Base-by-base conservation (phyloP, 2,329 filamentous ascomycete genomes). In the Colletotrichum limetticola region DNA sequence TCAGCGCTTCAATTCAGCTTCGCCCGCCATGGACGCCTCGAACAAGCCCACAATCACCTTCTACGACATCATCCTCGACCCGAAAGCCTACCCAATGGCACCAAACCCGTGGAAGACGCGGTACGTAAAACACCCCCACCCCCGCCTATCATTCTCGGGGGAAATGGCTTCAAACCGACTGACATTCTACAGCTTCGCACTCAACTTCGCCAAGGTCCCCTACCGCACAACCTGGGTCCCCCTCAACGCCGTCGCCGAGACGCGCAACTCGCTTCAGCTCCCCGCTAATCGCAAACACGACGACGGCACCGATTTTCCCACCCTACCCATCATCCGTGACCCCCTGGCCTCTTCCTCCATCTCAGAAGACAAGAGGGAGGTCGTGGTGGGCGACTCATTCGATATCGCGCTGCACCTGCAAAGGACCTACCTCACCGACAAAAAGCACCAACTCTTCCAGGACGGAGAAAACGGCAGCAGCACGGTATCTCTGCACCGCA, bases 401-500 rank as follows among this genome's bases (percentile, higher is more conserved):
- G 91, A 92, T 65, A 93, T 93, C 72, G 91, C 91, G 7, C 80
- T 86, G 30, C 88, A 91, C 76, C 83, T 93, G 2, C 86, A 92
- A 28, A 80, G 84, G 1, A 83, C 78, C 0, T 91, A 88, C 26
- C 88, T 89, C 35, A 78, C 84, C 0, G 86, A 86, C 1, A 81
- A 77, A 1, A 84, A 85, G 0, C 78, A 84, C 58, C 82, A 92
- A 2, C 89, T 92, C 75, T 86, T 86, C 0, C 60, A 79, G 3
- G 78, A 80, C 3, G 42, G 19, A 11, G 7, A 4, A 8, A n/a
- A n/a, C 42, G 42, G 42, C 16, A 19, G 42, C 16, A 19, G 37
- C 8, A 49, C 42, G 19, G 19, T 49, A 78, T 81, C 58, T 7
- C 81, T 89, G 19, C 84, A 86, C 65, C 88, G 82, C 70, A 73